Percentiles rank a stretch among this genome's conserved stretches.
Evolutionary conservation across 106 monocot species (phyloP).

Genomic region (Alisma plantagoaquatica): DNA sequence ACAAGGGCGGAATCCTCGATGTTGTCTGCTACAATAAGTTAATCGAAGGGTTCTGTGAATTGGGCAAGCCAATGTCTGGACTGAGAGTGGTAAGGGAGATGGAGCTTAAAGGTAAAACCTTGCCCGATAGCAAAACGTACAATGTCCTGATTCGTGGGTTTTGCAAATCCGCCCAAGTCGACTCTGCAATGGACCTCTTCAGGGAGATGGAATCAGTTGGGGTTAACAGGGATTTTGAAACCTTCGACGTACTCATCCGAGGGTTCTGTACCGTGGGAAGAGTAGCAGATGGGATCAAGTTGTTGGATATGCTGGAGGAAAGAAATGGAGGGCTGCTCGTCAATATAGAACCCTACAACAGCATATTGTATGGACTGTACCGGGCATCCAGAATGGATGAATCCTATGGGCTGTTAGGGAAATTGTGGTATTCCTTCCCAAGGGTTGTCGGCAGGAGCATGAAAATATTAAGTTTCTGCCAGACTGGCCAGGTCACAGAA

Average conservation of each 20-base stretch:
- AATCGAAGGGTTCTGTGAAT: constrained; percentile 52
- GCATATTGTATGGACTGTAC: constrained; percentile 60
- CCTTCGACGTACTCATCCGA: constrained; percentile 45
- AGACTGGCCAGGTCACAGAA: constrained; percentile 23
- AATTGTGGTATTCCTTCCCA: constrained; percentile 39
- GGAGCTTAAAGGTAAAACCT: constrained; percentile 48
- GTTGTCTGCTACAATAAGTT: constrained; percentile 51
- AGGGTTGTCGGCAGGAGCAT: constrained; percentile 35
- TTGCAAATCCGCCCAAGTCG: constrained; percentile 24
- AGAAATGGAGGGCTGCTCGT: constrained; percentile 7
- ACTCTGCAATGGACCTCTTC: constrained; percentile 41
- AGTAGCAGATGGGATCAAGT: constrained; percentile 47
- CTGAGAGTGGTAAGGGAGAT: constrained; percentile 56
- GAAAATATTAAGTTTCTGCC: constrained; percentile 32
- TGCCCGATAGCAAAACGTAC: constrained; percentile 57
- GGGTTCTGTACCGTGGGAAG: constrained; percentile 49
- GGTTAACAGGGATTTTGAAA: constrained; percentile 33
- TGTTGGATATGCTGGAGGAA: constrained; percentile 54
- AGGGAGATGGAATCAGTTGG: constrained; percentile 41
- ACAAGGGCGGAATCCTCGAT: constrained; percentile 45
- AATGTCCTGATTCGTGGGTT: constrained; percentile 45
- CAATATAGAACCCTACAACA: constrained; percentile 55
- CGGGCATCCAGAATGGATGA: constrained; percentile 37
- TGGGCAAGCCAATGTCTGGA: constrained; percentile 31
- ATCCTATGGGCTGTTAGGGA: constrained; percentile 40